phyloP scores from a whole-genome alignment of 2,329 filamentous ascomycete genomes.

The Thielaviopsis punctulata region DNA sequence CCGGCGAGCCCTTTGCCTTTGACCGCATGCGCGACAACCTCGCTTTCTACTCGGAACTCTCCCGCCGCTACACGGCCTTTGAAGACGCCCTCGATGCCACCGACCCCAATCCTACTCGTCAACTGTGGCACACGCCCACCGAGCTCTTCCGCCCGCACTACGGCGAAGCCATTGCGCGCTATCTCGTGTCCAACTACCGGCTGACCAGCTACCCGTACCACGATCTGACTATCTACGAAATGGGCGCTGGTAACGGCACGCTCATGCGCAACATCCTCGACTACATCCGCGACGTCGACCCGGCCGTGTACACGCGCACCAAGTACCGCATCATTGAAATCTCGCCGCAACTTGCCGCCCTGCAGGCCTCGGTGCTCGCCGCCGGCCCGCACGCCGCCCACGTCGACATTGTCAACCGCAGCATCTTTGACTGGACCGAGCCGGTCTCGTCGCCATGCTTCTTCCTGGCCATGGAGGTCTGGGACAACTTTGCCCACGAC shows the following conservation, averaged over 20 bases:
- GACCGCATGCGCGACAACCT: conserved; percentile 63
- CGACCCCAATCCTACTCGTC: conserved; percentile 55
- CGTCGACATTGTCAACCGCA: conserved; percentile 87
- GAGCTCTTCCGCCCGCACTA: conserved; percentile 95
- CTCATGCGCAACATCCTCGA: conserved; percentile 97
- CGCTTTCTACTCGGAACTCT: conserved; percentile 62
- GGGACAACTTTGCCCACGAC: conserved; percentile 97
- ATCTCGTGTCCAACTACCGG: conserved; percentile 90
- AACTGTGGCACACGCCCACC: conserved; percentile 96
- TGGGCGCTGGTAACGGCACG: conserved; percentile 93
- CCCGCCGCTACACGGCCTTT: conserved; percentile 71
- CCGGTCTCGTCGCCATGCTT: conserved; percentile 89
- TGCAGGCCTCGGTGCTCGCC: conserved; percentile 58
- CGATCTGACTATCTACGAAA: conserved; percentile 95
- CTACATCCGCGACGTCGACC: conserved; percentile 78
- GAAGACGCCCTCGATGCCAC: conserved; percentile 69
- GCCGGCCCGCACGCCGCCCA: conserved; percentile 58
- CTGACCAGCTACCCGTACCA: conserved; percentile 87
- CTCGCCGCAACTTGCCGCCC: conserved; percentile 56
- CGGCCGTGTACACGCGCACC: conserved; percentile 83
- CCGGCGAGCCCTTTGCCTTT: conserved; percentile 85
- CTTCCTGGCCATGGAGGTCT: conserved; percentile 94
- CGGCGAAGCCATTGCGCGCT: conserved; percentile 90
- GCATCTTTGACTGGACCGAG: conserved; percentile 83
- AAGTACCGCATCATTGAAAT: conserved; percentile 96